These are phyloP conservation scores for Lentinus polychrous DNA, from an alignment of 1,284 basidiomycete species.

Conservation along the genomic window DNA sequence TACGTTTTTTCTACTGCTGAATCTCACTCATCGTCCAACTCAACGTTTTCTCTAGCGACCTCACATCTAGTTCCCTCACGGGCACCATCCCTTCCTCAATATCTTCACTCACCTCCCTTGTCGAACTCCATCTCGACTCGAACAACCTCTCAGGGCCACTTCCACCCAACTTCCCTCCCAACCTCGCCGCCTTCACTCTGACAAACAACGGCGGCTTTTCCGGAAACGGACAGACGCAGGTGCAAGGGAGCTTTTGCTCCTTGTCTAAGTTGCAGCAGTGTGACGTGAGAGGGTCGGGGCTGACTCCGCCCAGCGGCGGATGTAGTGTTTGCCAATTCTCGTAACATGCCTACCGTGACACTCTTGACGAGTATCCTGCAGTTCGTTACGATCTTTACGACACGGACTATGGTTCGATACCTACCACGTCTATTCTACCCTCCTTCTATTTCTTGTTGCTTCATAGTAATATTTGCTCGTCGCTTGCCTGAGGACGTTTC, in stretches of 20 bases:
- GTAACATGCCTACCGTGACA: too few species aligned
- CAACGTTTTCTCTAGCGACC: slow-evolving; percentile 17
- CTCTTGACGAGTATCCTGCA: too few species aligned
- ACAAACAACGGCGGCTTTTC: slow-evolving; percentile 23
- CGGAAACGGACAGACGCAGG: slow-evolving; percentile 11
- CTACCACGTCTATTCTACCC: too few species aligned
- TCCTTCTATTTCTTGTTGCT: too few species aligned
- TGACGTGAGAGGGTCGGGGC: slow-evolving; percentile 24
- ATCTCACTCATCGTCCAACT: neutral
- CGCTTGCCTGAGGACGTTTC: too few species aligned
- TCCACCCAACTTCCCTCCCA: slow-evolving; percentile 21
- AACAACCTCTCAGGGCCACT: slow-evolving; percentile 22
- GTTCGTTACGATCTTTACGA: too few species aligned
- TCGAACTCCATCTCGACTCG: slow-evolving; percentile 26
- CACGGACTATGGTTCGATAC: too few species aligned
- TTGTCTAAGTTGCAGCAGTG: slow-evolving; percentile 23
- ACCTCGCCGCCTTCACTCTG: slow-evolving; percentile 22
- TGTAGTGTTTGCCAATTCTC: slow-evolving; percentile 21
- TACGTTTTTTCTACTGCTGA: slow-evolving; percentile 14
- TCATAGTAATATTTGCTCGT: too few species aligned
- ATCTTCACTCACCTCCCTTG: slow-evolving; percentile 21
- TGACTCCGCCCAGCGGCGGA: slow-evolving; percentile 17
- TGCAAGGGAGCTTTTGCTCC: slow-evolving; percentile 24
- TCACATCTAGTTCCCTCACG: slow-evolving; percentile 23
- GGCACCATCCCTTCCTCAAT: slow-evolving; percentile 23